These are phyloP conservation scores for Ampelomyces quisqualis DNA, from an alignment of 2,329 filamentous ascomycete genomes.

Conservation along the genomic window DNA sequence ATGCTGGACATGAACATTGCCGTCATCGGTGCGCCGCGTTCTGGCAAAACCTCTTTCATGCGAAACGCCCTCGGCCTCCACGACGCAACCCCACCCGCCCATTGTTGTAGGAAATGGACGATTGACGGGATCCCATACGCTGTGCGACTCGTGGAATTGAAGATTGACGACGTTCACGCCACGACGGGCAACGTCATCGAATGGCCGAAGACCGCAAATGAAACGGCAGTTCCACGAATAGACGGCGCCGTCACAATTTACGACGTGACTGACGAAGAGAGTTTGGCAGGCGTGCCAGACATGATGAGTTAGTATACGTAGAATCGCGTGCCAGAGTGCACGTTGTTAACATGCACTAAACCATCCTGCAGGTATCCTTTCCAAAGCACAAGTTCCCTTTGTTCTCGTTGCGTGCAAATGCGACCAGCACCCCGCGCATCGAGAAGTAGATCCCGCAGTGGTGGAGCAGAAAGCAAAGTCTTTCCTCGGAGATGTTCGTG, in stretches of 20 bases:
- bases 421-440: conserved; percentile 69
- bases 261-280: conserved; percentile 78
- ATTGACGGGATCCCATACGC: conserved; percentile 58
- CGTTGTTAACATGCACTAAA: too few species aligned
- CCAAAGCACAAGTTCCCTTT: conserved; percentile 71
- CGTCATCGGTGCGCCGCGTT: conserved; percentile 55
- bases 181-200: conserved; percentile 55
- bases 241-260: conserved; percentile 86
- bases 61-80: conserved; percentile 58
- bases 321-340: too few species aligned
- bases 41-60: conserved; percentile 63
- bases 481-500: conserved; percentile 65
- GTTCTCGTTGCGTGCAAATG: conserved; percentile 88
- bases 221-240: conserved; percentile 70
- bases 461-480: conserved; percentile 64
- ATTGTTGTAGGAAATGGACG: conserved; percentile 55
- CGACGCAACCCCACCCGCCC: conserved; percentile 45
- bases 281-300: conserved; percentile 71
- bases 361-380: conserved; percentile 64
- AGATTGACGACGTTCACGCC: conserved; percentile 55
- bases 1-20: conserved; percentile 60
- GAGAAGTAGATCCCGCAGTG: conserved; percentile 68
- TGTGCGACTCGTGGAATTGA: conserved; percentile 60
- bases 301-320: conserved; percentile 72
- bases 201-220: conserved; percentile 59